Conservation (phyloP, 129 eudicot species). For the Sambucus nigra region DNA sequence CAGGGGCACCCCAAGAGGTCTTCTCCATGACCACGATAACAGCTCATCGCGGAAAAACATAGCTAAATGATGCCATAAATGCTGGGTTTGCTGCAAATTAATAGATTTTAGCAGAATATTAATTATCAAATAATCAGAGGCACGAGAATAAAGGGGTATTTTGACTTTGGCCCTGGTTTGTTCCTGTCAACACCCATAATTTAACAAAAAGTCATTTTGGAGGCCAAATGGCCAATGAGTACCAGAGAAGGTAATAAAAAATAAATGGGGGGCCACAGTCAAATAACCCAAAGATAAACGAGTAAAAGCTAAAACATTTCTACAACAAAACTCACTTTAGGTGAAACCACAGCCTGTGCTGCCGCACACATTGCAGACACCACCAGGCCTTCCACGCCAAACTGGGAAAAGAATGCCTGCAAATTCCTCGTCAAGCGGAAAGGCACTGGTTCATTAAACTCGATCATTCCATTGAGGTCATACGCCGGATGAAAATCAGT, state of each 20-base stretch:
- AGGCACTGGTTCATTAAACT: constrained; percentile 94
- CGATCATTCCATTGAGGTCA: constrained; percentile 94
- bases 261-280: too few relatives aligned
- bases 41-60: constrained; percentile 99
- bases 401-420: constrained; percentile 89
- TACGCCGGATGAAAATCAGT: constrained; percentile 98
- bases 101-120: neutral
- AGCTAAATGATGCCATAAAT: constrained; percentile 89
- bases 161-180: too few relatives aligned
- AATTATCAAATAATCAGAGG: neutral
- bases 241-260: too few relatives aligned
- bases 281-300: neutral
- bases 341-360: constrained; percentile 91
- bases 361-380: constrained; percentile 98
- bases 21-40: constrained; percentile 96
- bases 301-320: neutral
- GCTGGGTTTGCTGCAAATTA: constrained; percentile 85
- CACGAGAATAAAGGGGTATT: too few relatives aligned
- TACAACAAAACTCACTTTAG: constrained; percentile 52
- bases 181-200: too few relatives aligned
- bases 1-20: constrained; percentile 78
- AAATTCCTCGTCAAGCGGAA: constrained; percentile 88
- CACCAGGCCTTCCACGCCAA: constrained; percentile 90
- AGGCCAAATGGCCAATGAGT: too few relatives aligned
- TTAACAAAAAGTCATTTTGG: too few relatives aligned